Conservation (phyloP, 2,329 filamentous ascomycete species). For the Verticillium alfalfae region DNA sequence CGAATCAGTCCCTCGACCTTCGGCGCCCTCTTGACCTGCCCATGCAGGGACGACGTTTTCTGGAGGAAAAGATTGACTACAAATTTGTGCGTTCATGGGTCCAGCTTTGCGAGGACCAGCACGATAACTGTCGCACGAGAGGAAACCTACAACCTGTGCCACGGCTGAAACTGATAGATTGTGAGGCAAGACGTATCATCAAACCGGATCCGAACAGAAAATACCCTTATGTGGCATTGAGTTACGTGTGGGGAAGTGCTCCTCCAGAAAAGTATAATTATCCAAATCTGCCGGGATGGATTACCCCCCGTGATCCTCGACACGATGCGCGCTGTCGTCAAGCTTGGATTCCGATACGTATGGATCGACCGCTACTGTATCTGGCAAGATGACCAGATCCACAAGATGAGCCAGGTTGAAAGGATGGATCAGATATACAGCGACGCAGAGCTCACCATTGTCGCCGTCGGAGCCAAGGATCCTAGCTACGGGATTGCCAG, state of each 20-base stretch:
- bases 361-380: constrained; percentile 34
- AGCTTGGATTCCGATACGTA: constrained; percentile 27
- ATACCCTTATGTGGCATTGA: constrained; percentile 21
- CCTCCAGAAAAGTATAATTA: constrained; percentile 1
- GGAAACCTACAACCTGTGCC: not conserved
- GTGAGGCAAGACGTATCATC: not conserved
- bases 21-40: not conserved
- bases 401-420: constrained; percentile 30
- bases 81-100: not conserved
- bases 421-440: constrained; percentile 24
- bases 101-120: not conserved
- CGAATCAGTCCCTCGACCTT: not conserved
- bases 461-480: constrained; percentile 27
- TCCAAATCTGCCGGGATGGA: not conserved
- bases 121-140: not conserved
- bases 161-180: constrained; percentile 3
- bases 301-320: constrained; percentile 7
- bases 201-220: not conserved
- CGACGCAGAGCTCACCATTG: constrained; percentile 27
- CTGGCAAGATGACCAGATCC: constrained; percentile 16
- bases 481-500: constrained; percentile 28
- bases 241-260: constrained; percentile 24
- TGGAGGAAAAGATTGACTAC: not conserved
- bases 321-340: constrained; percentile 21
- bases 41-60: not conserved